Conservation (phyloP, 164 flowering plant genomes). For the Liriodendron chinense region DNA sequence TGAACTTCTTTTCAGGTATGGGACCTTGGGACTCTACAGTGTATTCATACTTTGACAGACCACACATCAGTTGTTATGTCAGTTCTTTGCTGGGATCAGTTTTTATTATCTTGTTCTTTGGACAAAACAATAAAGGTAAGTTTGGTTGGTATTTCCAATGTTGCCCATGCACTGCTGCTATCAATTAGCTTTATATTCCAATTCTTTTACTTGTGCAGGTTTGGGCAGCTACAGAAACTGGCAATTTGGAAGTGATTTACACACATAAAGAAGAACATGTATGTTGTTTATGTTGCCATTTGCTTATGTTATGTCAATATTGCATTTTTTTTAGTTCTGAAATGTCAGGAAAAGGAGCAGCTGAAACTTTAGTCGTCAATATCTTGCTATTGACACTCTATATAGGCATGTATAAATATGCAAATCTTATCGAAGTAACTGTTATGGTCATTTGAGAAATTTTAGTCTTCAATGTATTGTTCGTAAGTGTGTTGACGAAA, state of each 20-base stretch:
- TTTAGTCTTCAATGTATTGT: no score
- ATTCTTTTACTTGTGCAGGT: slow-evolving; percentile 48
- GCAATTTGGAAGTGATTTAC: slow-evolving; percentile 82
- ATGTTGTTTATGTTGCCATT: slow-evolving; percentile 19
- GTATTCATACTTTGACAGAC: slow-evolving; percentile 69
- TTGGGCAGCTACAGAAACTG: slow-evolving; percentile 81
- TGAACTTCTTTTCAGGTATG: slow-evolving; percentile 45
- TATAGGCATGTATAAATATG: no score
- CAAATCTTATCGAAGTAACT: no score
- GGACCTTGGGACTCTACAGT: slow-evolving; percentile 80
- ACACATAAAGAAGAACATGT: slow-evolving; percentile 90
- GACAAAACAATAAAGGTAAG: slow-evolving; percentile 79
- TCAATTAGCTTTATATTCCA: background rate
- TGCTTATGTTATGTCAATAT: background rate
- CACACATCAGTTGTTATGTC: slow-evolving; percentile 90
- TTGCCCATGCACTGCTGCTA: background rate
- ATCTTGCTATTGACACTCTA: no score
- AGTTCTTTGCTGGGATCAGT: slow-evolving; percentile 93
- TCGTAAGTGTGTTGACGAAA: no score
- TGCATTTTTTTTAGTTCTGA: background rate
- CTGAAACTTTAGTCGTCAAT: background rate
- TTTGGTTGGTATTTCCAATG: slow-evolving; percentile 1
- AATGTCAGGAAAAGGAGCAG: background rate
- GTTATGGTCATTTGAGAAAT: no score
- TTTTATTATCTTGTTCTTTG: slow-evolving; percentile 79